A percentile compares a stretch with the other conserved stretches of the same genome.
Evolutionary conservation across 164 flowering plant genomes (phyloP).

Genomic region (Berberis vulgaris): DNA sequence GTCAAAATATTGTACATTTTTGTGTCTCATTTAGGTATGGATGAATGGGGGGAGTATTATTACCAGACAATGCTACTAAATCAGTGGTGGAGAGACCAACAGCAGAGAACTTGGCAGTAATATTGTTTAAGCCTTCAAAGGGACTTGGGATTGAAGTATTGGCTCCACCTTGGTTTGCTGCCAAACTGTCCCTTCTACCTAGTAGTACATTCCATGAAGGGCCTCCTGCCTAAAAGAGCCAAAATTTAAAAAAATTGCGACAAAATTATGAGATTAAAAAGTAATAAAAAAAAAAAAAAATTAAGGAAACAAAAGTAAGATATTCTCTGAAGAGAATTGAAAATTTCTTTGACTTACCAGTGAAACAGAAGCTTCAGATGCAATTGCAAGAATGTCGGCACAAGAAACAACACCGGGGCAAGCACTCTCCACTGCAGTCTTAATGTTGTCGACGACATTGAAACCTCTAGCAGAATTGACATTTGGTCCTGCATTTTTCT

Average conservation of each 20-base stretch:
- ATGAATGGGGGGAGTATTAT: not conserved
- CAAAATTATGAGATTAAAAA: not conserved
- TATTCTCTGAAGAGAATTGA: not conserved
- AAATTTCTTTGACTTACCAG: conserved; percentile 24
- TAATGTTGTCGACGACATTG: conserved; percentile 62
- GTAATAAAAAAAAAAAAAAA: too few species aligned
- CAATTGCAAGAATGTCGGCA: conserved; percentile 75
- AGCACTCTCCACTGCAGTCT: conserved; percentile 52
- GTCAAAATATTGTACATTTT: not conserved
- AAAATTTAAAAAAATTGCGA: not conserved
- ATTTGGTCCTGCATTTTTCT: conserved; percentile 54
- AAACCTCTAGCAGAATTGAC: conserved; percentile 65
- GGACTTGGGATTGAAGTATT: conserved; percentile 52
- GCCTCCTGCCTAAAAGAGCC: conserved; percentile 61
- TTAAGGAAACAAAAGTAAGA: not conserved
- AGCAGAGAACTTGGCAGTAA: conserved; percentile 40
- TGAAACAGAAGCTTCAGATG: conserved; percentile 59
- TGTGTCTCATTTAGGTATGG: not conserved
- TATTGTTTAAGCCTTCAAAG: conserved; percentile 24
- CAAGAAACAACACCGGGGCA: conserved; percentile 78
- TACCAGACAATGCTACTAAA: conserved; percentile 72
- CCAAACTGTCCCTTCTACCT: conserved; percentile 69
- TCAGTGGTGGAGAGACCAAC: conserved; percentile 59
- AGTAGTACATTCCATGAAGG: conserved; percentile 56
- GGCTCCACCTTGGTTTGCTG: conserved; percentile 51